Percentiles rank a stretch among this genome's conserved stretches.
Evolutionary conservation across 179 eudicot genomes (phyloP).

Genomic region (Amaranthus tricolor): DNA sequence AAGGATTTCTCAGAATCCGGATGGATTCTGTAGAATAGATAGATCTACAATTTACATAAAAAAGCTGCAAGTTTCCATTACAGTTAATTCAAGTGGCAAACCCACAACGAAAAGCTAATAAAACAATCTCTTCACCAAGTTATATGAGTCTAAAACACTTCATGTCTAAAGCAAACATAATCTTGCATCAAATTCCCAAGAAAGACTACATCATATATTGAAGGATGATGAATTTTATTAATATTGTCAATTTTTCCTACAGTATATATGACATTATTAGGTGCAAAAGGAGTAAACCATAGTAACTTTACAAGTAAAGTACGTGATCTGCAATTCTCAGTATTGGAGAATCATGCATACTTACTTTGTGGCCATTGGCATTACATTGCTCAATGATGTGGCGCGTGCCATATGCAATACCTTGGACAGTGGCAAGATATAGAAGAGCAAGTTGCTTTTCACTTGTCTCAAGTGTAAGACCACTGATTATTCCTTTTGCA

Average conservation of each 20-base stretch:
- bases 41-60: not conserved
- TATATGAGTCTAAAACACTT: not conserved
- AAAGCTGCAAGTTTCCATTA: constrained; percentile 5
- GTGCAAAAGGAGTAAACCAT: too few relatives aligned
- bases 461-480: constrained; percentile 85
- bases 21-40: not conserved
- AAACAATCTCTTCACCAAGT: not conserved
- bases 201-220: too few relatives aligned
- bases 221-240: too few relatives aligned
- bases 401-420: constrained; percentile 95
- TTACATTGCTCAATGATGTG: constrained; percentile 97
- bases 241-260: too few relatives aligned
- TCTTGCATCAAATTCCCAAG: too few relatives aligned
- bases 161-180: not conserved
- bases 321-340: not conserved
- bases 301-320: too few relatives aligned
- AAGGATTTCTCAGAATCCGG: too few relatives aligned
- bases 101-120: not conserved
- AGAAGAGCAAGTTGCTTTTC: constrained; percentile 87
- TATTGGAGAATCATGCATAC: constrained; percentile 5
- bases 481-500: constrained; percentile 83
- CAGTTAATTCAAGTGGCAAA: not conserved
- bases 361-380: constrained; percentile 90
- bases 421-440: constrained; percentile 92
- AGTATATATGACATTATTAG: too few relatives aligned